These are phyloP conservation scores for Fusarium albosuccineum DNA, from an alignment of 2,329 filamentous ascomycete species.

Conservation along the genomic window DNA sequence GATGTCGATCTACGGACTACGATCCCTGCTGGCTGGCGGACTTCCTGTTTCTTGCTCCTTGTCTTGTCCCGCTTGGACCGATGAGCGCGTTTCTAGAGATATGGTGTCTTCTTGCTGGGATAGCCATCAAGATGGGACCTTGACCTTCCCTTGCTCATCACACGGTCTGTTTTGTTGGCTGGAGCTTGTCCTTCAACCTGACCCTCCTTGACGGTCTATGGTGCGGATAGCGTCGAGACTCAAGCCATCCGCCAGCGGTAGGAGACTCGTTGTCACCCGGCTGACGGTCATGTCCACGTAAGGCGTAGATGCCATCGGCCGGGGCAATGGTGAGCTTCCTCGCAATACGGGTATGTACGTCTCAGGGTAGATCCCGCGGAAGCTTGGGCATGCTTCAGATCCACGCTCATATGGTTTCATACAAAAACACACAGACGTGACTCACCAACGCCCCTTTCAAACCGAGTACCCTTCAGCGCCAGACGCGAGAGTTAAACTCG, in stretches of 20 bases:
- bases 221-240: constrained; percentile 62
- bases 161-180: constrained; percentile 26
- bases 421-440: constrained; percentile 23
- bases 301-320: constrained; percentile 53
- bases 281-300: constrained; percentile 47
- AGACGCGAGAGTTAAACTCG: constrained; percentile 58
- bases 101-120: constrained; percentile 13
- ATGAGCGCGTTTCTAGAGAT: constrained; percentile 13
- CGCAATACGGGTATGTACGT: constrained; percentile 49
- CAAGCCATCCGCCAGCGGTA: constrained; percentile 61
- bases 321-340: constrained; percentile 59
- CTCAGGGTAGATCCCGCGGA: constrained; percentile 55
- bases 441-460: constrained; percentile 65
- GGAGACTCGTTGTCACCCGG: constrained; percentile 61
- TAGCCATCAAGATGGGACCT: constrained; percentile 24
- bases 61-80: constrained; percentile 19
- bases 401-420: constrained; percentile 19
- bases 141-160: constrained; percentile 37
- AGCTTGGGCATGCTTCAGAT: constrained; percentile 47
- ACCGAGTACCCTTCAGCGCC: constrained; percentile 55
- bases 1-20: constrained; percentile 24
- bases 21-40: constrained; percentile 13
- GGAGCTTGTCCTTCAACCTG: constrained; percentile 27
- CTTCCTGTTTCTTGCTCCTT: constrained; percentile 29
- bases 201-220: constrained; percentile 61